Evolutionary conservation across 352 stramenopile species (phyloP).

Genomic region (Pythium rhizo-oryzae): DNA sequence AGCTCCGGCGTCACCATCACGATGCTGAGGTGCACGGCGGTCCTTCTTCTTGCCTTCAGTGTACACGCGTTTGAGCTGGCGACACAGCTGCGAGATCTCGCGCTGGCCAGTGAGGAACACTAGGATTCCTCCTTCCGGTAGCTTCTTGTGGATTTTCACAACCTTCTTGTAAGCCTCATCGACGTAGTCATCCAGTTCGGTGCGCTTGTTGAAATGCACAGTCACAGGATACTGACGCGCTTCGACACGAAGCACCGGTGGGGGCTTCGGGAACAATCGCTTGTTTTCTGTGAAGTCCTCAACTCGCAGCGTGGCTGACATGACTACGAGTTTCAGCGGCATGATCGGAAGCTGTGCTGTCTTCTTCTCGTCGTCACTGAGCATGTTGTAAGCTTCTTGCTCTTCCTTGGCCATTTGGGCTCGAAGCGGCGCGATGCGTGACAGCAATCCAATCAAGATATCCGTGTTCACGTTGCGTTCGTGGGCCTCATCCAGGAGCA

Average conservation of each 20-base stretch:
- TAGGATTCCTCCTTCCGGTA: conserved; percentile 97
- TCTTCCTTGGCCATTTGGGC: conserved; percentile 86
- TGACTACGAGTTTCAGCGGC: conserved; percentile 91
- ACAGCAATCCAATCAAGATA: conserved; percentile 97
- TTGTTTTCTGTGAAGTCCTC: conserved; percentile 97
- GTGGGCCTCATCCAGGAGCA: conserved; percentile 96
- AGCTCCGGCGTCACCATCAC: conserved; percentile 15
- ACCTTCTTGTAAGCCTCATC: conserved; percentile 95
- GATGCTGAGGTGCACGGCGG: conserved; percentile 27
- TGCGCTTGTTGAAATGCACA: conserved; percentile 98
- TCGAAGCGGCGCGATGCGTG: conserved; percentile 92
- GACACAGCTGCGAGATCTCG: conserved; percentile 94
- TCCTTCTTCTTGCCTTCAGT: conserved; percentile 46
- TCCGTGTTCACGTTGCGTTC: conserved; percentile 97
- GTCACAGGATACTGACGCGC: conserved; percentile 97
- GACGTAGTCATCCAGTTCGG: conserved; percentile 97
- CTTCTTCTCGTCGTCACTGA: conserved; percentile 46
- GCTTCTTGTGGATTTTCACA: conserved; percentile 97
- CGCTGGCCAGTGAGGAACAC: conserved; percentile 50
- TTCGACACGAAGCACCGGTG: conserved; percentile 94
- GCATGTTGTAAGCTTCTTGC: conserved; percentile 47
- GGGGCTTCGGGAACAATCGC: conserved; percentile 90
- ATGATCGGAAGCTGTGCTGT: conserved; percentile 59
- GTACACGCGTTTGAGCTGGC: conserved; percentile 64
- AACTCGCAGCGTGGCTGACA: conserved; percentile 99